Conservation (phyloP, 2,329 filamentous ascomycete species). For the Fulvia fulva region DNA sequence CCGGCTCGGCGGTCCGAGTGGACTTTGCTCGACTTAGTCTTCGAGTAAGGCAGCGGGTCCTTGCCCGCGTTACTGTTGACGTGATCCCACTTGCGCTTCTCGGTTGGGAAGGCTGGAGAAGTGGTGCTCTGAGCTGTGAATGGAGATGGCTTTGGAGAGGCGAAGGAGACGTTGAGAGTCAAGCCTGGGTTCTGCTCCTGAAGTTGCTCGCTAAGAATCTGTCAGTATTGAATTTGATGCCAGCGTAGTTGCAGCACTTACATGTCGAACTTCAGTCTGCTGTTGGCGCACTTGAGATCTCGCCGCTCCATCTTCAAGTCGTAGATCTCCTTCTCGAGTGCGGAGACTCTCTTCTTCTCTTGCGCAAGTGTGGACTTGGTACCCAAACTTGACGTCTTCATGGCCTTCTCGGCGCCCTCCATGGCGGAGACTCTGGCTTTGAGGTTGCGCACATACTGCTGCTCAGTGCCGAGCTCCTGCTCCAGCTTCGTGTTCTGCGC, state of each 20-base stretch:
- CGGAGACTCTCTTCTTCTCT: neutral
- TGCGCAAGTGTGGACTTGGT: neutral
- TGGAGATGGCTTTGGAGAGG: neutral
- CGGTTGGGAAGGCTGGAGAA: neutral
- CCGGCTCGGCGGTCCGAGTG: too few relatives aligned
- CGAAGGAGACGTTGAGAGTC: neutral
- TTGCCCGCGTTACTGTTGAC: neutral
- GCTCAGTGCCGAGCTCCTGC: neutral
- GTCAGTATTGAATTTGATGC: neutral
- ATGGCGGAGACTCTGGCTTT: neutral
- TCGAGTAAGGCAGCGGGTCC: neutral
- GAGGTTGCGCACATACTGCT: neutral
- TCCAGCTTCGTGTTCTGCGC: neutral
- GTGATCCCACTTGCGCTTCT: neutral
- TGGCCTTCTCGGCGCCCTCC: neutral
- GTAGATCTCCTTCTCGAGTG: neutral
- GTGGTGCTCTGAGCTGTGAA: too few relatives aligned
- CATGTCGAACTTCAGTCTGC: neutral
- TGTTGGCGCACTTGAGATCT: neutral
- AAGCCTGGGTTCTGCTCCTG: neutral
- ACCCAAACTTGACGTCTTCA: neutral
- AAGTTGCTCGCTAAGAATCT: too few relatives aligned
- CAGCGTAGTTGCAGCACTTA: neutral
- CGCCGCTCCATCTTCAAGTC: neutral
- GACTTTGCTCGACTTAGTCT: neutral